A percentile compares a stretch with the other conserved stretches of the same genome.
Conservation (phyloP, 495 filamentous ascomycete species). For the Halenospora varia region DNA sequence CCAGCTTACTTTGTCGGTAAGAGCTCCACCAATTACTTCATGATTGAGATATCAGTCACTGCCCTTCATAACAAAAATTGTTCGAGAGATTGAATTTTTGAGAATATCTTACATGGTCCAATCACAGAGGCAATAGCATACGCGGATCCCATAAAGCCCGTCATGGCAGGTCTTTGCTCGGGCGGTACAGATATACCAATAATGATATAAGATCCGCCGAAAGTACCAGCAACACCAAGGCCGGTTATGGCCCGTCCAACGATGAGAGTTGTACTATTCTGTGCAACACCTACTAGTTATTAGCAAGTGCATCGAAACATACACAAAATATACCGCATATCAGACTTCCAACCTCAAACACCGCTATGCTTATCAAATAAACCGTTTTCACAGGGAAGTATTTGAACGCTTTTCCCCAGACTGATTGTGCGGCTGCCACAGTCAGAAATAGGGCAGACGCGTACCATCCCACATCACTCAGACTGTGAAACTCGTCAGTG, state of each 20-base stretch:
- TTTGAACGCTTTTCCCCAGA: conserved; percentile 43
- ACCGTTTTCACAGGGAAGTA: conserved; percentile 39
- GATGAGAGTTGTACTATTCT: conserved; percentile 46
- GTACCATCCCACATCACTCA: conserved; percentile 47
- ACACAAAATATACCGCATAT: conserved; percentile 43
- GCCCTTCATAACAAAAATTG: too few species aligned
- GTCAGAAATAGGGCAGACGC: conserved; percentile 38
- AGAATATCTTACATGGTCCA: conserved; percentile 51
- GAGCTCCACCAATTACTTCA: conserved; percentile 60
- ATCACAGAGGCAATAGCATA: conserved; percentile 26
- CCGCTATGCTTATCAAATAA: conserved; percentile 38
- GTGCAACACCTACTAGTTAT: conserved; percentile 54
- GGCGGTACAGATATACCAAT: conserved; percentile 38
- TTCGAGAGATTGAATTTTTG: too few species aligned
- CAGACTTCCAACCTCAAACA: conserved; percentile 51
- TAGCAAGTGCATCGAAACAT: conserved; percentile 22
- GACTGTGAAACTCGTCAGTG: conserved; percentile 39
- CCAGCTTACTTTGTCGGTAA: conserved; percentile 59
- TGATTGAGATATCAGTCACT: too few species aligned
- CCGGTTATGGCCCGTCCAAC: conserved; percentile 49
- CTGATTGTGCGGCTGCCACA: conserved; percentile 38
- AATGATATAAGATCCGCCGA: conserved; percentile 36
- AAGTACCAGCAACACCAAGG: conserved; percentile 39
- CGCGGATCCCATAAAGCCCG: conserved; percentile 37
- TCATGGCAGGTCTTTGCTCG: conserved; percentile 39